Conservation (phyloP, 2,329 filamentous ascomycete species). For the Scedosporium apiospermum region DNA sequence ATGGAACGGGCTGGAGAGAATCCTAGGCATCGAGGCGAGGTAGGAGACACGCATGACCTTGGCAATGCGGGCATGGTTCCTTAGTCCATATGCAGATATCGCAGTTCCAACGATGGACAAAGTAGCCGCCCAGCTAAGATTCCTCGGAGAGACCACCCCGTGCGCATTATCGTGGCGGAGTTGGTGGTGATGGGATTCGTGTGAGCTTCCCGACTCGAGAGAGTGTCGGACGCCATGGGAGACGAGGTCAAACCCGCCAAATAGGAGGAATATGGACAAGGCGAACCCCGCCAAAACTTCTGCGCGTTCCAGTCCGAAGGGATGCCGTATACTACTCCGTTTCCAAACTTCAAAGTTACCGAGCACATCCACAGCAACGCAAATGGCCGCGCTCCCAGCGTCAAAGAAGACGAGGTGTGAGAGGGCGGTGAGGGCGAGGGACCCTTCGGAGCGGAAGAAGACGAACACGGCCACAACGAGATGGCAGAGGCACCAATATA, state of each 20-base stretch:
- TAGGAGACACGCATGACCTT: constrained; percentile 83
- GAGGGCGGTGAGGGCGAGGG: constrained; percentile 81
- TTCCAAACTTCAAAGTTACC: constrained; percentile 98
- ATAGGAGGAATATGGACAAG: constrained; percentile 92
- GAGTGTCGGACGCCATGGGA: constrained; percentile 89
- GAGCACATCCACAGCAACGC: constrained; percentile 84
- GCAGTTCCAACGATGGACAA: constrained; percentile 76
- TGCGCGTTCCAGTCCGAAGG: constrained; percentile 83
- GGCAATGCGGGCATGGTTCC: constrained; percentile 86
- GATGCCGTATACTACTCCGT: constrained; percentile 82
- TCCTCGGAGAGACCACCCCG: constrained; percentile 59
- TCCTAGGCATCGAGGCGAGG: constrained; percentile 68
- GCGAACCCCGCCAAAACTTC: constrained; percentile 94
- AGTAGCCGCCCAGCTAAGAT: constrained; percentile 70
- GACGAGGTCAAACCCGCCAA: constrained; percentile 92
- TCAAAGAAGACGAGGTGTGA: constrained; percentile 95
- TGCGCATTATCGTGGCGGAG: constrained; percentile 60
- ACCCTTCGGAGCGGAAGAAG: constrained; percentile 76
- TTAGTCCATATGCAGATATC: constrained; percentile 75
- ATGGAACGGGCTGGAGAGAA: constrained; percentile 93
- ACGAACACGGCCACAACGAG: constrained; percentile 74
- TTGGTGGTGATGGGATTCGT: constrained; percentile 16
- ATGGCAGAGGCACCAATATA: constrained; percentile 88
- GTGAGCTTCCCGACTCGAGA: constrained; percentile 52
- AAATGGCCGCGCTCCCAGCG: constrained; percentile 82